Base-by-base conservation (phyloP, 1,284 basidiomycete genomes). In the Takashimella koratensis region DNA sequence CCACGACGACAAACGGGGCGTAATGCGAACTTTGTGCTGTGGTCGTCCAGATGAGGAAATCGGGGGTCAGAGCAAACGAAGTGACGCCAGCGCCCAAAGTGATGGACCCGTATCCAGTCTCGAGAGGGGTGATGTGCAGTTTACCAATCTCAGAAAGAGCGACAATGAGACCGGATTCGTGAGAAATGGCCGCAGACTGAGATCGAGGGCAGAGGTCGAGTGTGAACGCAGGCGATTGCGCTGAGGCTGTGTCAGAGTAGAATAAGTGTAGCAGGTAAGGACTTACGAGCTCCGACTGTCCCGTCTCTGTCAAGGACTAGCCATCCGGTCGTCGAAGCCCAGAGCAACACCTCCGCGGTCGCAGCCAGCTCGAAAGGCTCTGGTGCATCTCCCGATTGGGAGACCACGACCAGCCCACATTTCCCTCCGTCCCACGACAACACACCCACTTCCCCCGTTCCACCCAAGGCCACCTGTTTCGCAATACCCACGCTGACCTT, bases 21-120 rank as follows among this genome's bases (percentile, higher is more conserved):
- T 94, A 98, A 39, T 84, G 81, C 0, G 84, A 86, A 45, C 89
- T 84, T 67, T 98, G 95, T 0, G 89, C 77, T 4, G 84, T 85
- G 0, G 90, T 92, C 1, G 90, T 93, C 77, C 85, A 96, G 44
- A 96, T 86, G 27, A 97, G 77, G 70, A 92, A 93, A 13, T 84
- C 83, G 5, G 87, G 83, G 0, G 88, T 85, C n/a, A 89, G 62
- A 1, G 82, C 81, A 75, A 94, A 91, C 0, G 94, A 97, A 21
- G 84, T 94, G 20, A 80, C 84, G 56, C 85, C 86, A 2, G 79
- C 75, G 1, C 86, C 82, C 2, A 81, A 56, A 12, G 64, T 47
- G 10, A 64, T 87, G 59, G 24, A 75, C 59, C 59, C 68, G 0
- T 55, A 20, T 1, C 47, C 44, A 21, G 59, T 40, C 27, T 52